These are phyloP conservation scores for Ceratocystis destructans DNA, from an alignment of 2,329 filamentous ascomycete species.

Conservation along the genomic window DNA sequence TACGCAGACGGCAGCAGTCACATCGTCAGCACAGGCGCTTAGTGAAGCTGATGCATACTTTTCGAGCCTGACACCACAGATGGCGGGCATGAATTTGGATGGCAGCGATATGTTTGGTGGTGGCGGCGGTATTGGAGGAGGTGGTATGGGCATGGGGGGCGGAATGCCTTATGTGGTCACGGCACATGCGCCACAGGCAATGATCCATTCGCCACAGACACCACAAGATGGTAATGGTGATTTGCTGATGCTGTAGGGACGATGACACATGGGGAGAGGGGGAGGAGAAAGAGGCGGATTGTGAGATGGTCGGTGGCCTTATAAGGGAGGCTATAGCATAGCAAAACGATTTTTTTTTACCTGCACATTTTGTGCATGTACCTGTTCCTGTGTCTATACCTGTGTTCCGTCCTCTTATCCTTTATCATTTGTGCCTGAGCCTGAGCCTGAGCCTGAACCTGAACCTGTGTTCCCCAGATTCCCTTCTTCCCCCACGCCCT, in stretches of 20 bases:
- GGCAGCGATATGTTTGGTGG: constrained; percentile 52
- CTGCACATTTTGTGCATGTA: no score
- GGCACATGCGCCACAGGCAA: constrained; percentile 64
- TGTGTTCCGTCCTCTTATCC: background rate
- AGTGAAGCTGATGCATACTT: constrained; percentile 86
- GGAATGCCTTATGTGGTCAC: constrained; percentile 56
- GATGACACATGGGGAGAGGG: background rate
- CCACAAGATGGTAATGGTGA: constrained; percentile 54
- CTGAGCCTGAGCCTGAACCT: no score
- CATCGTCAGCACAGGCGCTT: constrained; percentile 45
- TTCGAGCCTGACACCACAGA: constrained; percentile 60
- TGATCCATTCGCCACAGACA: constrained; percentile 55
- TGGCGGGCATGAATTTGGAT: constrained; percentile 57
- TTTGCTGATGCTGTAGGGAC: constrained; percentile 47
- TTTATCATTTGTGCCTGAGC: background rate
- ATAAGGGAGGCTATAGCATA: background rate
- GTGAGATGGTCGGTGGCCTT: background rate
- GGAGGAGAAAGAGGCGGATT: background rate
- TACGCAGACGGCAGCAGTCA: background rate
- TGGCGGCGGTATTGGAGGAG: constrained; percentile 26
- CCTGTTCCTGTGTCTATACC: no score
- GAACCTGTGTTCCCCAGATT: background rate
- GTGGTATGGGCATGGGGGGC: constrained; percentile 24
- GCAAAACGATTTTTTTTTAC: background rate
- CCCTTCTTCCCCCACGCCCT: background rate